Conservation (phyloP, 805 yeast species). For the Yarrowia osloensis region DNA sequence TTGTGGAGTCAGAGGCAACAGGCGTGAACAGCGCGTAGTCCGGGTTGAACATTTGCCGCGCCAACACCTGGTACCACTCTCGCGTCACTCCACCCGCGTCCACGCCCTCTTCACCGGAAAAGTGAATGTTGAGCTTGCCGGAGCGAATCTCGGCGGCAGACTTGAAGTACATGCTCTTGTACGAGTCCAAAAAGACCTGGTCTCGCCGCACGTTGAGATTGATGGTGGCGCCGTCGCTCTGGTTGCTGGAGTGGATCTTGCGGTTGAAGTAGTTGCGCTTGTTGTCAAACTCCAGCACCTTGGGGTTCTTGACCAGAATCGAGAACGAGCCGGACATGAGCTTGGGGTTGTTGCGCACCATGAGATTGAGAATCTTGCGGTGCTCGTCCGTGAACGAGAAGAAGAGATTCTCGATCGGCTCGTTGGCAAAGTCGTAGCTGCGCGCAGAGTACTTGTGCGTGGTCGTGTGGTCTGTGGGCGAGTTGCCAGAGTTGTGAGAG, state of each 20-base stretch:
- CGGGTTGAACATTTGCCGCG: constrained; percentile 94
- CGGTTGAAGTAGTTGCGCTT: constrained; percentile 83
- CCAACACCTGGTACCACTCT: constrained; percentile 94
- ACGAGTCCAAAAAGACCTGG: constrained; percentile 89
- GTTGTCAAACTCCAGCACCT: constrained; percentile 90
- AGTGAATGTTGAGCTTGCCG: constrained; percentile 74
- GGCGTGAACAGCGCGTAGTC: constrained; percentile 91
- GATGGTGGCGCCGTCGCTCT: constrained; percentile 45
- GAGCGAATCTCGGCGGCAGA: constrained; percentile 69
- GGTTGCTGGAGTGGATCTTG: constrained; percentile 55
- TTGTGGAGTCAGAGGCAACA: constrained; percentile 86
- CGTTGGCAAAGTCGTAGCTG: constrained; percentile 65
- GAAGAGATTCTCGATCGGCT: constrained; percentile 76
- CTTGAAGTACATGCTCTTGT: constrained; percentile 77
- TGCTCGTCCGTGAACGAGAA: constrained; percentile 88
- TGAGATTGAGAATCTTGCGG: constrained; percentile 80
- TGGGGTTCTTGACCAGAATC: constrained; percentile 82
- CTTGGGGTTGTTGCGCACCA: constrained; percentile 89
- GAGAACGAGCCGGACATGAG: constrained; percentile 96
- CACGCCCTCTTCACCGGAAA: constrained; percentile 91
- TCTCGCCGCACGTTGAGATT: constrained; percentile 76
- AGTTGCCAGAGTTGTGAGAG: background rate
- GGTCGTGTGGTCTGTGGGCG: constrained; percentile 7
- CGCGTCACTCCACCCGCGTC: constrained; percentile 98
- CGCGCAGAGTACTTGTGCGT: constrained; percentile 55